phyloP scores from a whole-genome alignment of 1,284 basidiomycete species.

The Ceratobasidium sp. region DNA sequence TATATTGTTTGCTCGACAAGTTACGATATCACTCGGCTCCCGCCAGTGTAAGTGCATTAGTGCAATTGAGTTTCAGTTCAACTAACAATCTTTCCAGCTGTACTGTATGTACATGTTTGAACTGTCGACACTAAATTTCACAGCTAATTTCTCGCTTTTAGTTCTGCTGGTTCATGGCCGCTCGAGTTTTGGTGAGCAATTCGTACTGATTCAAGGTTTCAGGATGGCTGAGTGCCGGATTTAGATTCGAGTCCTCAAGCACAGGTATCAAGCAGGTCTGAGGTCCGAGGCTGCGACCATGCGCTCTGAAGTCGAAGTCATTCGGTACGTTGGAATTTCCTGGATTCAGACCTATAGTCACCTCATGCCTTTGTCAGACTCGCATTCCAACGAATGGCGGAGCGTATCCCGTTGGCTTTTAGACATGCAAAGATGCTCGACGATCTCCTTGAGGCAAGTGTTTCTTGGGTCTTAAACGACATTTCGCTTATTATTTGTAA shows the following conservation, averaged over 20 bases:
- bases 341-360: conserved; percentile 23
- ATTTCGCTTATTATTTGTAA: neutral
- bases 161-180: conserved; percentile 78
- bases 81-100: neutral
- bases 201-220: conserved; percentile 67
- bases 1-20: conserved; percentile 75
- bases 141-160: conserved; percentile 52
- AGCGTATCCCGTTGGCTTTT: conserved; percentile 71
- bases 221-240: conserved; percentile 55
- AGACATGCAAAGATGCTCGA: conserved; percentile 46
- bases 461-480: neutral
- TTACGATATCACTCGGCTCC: conserved; percentile 67
- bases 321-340: conserved; percentile 64
- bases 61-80: conserved; percentile 59
- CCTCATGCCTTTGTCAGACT: conserved; percentile 58
- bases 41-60: conserved; percentile 71
- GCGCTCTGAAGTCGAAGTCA: conserved; percentile 72
- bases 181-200: conserved; percentile 74
- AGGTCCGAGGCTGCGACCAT: conserved; percentile 66
- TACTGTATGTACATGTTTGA: neutral
- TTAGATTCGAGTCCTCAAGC: conserved; percentile 45
- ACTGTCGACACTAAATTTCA: neutral
- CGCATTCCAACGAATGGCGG: conserved; percentile 72
- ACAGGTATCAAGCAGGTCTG: conserved; percentile 50
- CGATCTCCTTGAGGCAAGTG: conserved; percentile 37